Conservation (phyloP, 495 filamentous ascomycete species). For the Aspergillus ellipticus region DNA sequence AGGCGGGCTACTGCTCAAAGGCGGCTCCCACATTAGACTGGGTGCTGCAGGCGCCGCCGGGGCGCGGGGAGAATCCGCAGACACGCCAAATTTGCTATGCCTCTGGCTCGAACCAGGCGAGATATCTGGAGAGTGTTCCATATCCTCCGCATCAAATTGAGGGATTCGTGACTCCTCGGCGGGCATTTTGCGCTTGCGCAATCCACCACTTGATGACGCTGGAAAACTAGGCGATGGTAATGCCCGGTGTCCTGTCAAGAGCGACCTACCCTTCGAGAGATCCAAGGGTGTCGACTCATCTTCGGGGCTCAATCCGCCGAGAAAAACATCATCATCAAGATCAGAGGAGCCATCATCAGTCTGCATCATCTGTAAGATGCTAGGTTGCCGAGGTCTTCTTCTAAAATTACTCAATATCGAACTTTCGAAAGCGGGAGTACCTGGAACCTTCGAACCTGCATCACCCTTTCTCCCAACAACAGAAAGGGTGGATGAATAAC, state of each 20-base stretch:
- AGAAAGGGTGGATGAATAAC: conserved; percentile 45
- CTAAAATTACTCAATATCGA: conserved; percentile 60
- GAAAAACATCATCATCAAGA: conserved; percentile 49
- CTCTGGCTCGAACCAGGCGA: conserved; percentile 10
- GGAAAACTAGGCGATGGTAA: conserved; percentile 19
- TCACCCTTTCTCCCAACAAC: conserved; percentile 43
- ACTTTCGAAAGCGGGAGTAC: conserved; percentile 53
- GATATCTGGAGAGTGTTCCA: conserved; percentile 18
- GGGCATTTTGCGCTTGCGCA: conserved; percentile 38
- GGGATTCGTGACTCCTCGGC: conserved; percentile 21
- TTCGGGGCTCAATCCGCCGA: conserved; percentile 58
- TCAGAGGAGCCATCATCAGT: conserved; percentile 46
- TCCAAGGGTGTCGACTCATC: conserved; percentile 65
- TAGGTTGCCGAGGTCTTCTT: conserved; percentile 61
- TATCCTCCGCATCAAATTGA: conserved; percentile 18
- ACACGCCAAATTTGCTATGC: not conserved
- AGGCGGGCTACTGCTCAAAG: conserved; percentile 45
- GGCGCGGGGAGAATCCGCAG: conserved; percentile 12
- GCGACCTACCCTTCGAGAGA: conserved; percentile 32
- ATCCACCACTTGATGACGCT: conserved; percentile 25
- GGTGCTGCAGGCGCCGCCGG: conserved; percentile 30
- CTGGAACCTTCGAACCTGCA: conserved; percentile 35
- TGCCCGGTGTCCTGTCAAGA: conserved; percentile 21
- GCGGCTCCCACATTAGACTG: conserved; percentile 51
- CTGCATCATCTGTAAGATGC: conserved; percentile 62